phyloP scores from a whole-genome alignment of 345 rosid genomes.

The Abelmoschus esculentus region DNA sequence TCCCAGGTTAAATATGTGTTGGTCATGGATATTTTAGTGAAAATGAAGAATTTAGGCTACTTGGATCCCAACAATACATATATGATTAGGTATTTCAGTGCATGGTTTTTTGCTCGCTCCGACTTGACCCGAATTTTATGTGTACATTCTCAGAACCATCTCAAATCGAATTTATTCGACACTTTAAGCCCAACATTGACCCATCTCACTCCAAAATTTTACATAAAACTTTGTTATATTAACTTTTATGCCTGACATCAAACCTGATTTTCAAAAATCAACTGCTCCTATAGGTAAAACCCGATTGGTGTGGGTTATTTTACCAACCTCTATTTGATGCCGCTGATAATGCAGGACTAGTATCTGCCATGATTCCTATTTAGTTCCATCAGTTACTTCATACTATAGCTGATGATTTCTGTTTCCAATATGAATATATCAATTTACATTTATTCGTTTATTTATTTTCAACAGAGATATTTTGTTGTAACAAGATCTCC shows the following conservation, averaged over 20 bases:
- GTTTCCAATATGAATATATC: background rate
- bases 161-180: background rate
- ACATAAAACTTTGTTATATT: too few species aligned
- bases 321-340: too few species aligned
- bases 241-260: too few species aligned
- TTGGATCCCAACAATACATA: background rate
- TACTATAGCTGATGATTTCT: background rate
- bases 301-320: too few species aligned
- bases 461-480: constrained; percentile 49
- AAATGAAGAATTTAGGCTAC: background rate
- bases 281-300: too few species aligned
- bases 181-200: background rate
- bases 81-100: background rate
- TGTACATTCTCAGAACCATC: background rate
- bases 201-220: background rate
- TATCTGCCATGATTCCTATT: too few species aligned
- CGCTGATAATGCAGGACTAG: too few species aligned
- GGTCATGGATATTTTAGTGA: background rate
- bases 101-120: background rate
- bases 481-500: constrained; percentile 67
- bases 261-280: too few species aligned
- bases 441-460: constrained; percentile 1
- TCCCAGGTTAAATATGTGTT: background rate
- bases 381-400: background rate
- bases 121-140: background rate